phyloP scores from a whole-genome alignment of 2,329 filamentous ascomycete genomes.

The Periconia sp. region DNA sequence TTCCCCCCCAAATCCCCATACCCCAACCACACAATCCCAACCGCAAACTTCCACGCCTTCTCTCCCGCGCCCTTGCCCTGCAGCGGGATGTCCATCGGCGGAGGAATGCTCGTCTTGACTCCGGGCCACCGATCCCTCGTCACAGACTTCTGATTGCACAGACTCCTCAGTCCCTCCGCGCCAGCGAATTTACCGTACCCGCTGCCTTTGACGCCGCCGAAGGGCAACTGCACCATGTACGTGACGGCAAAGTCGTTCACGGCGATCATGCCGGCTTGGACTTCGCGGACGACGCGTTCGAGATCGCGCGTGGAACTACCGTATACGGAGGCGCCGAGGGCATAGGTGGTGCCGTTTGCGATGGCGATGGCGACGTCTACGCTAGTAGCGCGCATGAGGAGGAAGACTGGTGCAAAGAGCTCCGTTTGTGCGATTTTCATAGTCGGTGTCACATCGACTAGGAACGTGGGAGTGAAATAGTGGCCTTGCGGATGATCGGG shows the following conservation, averaged over 20 bases:
- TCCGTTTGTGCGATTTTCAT: conserved; percentile 92
- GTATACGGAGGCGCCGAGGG: conserved; percentile 88
- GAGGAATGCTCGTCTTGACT: conserved; percentile 78
- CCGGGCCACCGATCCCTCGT: conserved; percentile 74
- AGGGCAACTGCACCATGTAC: conserved; percentile 93
- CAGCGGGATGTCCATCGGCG: conserved; percentile 82
- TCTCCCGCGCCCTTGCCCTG: conserved; percentile 37
- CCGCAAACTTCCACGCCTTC: conserved; percentile 50
- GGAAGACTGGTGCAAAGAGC: conserved; percentile 90
- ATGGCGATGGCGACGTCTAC: conserved; percentile 72
- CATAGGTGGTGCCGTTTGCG: conserved; percentile 84
- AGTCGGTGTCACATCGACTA: conserved; percentile 82
- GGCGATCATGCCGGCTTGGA: conserved; percentile 87
- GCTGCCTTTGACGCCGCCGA: conserved; percentile 87
- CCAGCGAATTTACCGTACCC: conserved; percentile 93
- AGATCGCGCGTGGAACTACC: conserved; percentile 68
- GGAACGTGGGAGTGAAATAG: conserved; percentile 90
- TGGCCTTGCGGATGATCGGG: conserved; percentile 78
- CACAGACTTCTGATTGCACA: conserved; percentile 89
- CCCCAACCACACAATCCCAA: conserved; percentile 56
- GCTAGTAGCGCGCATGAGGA: conserved; percentile 76
- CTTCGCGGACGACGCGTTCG: conserved; percentile 66
- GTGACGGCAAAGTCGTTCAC: conserved; percentile 95
- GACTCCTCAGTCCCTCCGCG: conserved; percentile 79
- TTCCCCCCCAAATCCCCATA: conserved; percentile 52